Evolutionary conservation across 441 rosid genomes (phyloP), one percentile per base, ranked within the genome.

Genomic region (Erysimum cheiri): DNA sequence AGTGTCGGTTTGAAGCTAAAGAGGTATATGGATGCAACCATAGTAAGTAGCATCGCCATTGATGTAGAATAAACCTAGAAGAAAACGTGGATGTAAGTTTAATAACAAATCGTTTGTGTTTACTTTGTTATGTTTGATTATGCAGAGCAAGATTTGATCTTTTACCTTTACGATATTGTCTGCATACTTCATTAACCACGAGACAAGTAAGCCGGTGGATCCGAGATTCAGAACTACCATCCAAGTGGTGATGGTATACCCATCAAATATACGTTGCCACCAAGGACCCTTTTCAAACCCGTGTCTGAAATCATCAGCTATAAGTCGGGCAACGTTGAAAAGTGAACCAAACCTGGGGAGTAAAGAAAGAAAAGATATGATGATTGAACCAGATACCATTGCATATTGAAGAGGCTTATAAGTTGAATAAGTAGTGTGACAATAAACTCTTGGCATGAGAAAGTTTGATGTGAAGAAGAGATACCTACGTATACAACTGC

Each of bases 251-350:
- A 85, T 71, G 69, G 78, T 87, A 74, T 92, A 90, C 49, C 97
- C 98, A 77, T 84, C 80, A 59, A 86, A 82, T 69, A 92, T 84
- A 53, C 89, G 89, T 74, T 88, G 94, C 99, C 97, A 88, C 94
- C 92, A 90, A n/a, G 86, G 83, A 60, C 98, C 99, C 43, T 88
- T 87, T 85, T 91, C 92, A 85, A 85, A 91, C 29, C 90, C 90
- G 67, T 85, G 80, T 77, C 85, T 75, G 60, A 91, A 88, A 82
- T 94, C 98, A 94, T 94, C 98, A 68, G 85, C 63, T 56, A 88
- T 28, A 77, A 92, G 96, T 52, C 90, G 75, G 10, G 85, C 92
- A 92, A 92, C 73, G 54, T 92, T 94, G 88, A 94, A 94, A 56
- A 90, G 77, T 24, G 85, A 80, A 33, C 99, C 98, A 73, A 88